Evolutionary conservation across 768 basidiomycete species (phyloP).

Genomic region (Albatrellus ellisii): DNA sequence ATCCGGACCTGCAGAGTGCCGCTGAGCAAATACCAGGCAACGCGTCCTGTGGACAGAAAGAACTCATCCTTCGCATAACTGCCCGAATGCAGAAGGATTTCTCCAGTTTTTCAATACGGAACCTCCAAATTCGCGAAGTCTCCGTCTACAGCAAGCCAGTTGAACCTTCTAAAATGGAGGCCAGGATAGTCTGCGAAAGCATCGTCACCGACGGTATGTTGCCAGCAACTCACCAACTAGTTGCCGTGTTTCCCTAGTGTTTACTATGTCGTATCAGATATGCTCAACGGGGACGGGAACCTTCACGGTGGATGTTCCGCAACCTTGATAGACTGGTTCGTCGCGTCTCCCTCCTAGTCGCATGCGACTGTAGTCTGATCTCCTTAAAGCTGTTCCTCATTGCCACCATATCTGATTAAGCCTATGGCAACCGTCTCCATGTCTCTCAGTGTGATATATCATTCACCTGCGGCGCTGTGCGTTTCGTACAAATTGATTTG

Average conservation of each 20-base stretch:
- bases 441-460: conserved; percentile 1
- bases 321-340: not conserved
- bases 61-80: too few relatives aligned
- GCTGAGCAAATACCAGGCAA: too few relatives aligned
- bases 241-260: too few relatives aligned
- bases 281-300: not conserved
- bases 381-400: not conserved
- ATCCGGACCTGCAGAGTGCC: too few relatives aligned
- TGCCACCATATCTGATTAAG: not conserved
- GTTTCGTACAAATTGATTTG: not conserved
- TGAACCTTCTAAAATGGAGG: conserved; percentile 1
- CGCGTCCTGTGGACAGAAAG: too few relatives aligned
- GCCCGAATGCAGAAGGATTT: too few relatives aligned
- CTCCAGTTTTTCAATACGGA: too few relatives aligned
- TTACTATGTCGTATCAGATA: too few relatives aligned
- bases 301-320: conserved; percentile 6
- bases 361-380: not conserved
- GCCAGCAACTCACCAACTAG: too few relatives aligned
- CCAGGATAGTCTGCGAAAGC: not conserved
- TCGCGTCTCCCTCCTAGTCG: too few relatives aligned
- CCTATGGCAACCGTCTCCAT: not conserved
- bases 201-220: not conserved
- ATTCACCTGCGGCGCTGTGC: conserved; percentile 1
- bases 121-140: too few relatives aligned
- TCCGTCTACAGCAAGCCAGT: not conserved